Base-by-base conservation (phyloP, 148 eudicot genomes). In the Rhododendron mucronatum region DNA sequence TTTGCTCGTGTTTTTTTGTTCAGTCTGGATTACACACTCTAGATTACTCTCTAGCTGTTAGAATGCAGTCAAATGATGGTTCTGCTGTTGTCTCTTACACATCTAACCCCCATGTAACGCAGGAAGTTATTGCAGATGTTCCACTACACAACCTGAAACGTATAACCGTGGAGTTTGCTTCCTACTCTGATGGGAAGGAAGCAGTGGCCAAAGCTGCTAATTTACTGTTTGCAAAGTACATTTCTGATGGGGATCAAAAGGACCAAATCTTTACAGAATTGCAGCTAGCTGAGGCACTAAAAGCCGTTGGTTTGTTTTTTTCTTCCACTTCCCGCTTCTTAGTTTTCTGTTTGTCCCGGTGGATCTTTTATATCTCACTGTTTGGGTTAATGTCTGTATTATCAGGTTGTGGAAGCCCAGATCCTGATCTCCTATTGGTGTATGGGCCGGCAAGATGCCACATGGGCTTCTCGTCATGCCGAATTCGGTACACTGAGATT, bases 381-480 rank as follows among this genome's bases (percentile, higher is more conserved):
- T 28, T 28, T 65, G 39, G 76, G 76, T 30, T 71, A 39, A 30
- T 71, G 76, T 28, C 76, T 7, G 39, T 30, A 71, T 30, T 71
- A 30, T 67, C 89, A 97, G 99, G 98, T 80, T 90, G 86, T 86
- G 89, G 88, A 41, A 93, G 91, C 83, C 92, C 95, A 51, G 95
- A 94, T 5, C 99, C 98, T 51, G 96, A 95, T 74, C 96, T 97
- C 81, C 87, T 97, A 39, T 89, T 97, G 89, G 88, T 94, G 80
- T 97, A 97, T 89, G 99, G 95, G 80, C 95, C 95, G 35, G 88
- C 91, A 75, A 91, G 98, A 93, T 94, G 98, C 90, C 96, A 94
- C 90, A 93, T 92, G 33, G 99, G 99, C 55, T 97, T 95, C 86
- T 98, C 98, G 75, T 92, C 97, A 26, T 95, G 98, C 95, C 94